Evolutionary conservation across 768 basidiomycete species (phyloP).

Genomic region (Tricholoma bakamatsutake): DNA sequence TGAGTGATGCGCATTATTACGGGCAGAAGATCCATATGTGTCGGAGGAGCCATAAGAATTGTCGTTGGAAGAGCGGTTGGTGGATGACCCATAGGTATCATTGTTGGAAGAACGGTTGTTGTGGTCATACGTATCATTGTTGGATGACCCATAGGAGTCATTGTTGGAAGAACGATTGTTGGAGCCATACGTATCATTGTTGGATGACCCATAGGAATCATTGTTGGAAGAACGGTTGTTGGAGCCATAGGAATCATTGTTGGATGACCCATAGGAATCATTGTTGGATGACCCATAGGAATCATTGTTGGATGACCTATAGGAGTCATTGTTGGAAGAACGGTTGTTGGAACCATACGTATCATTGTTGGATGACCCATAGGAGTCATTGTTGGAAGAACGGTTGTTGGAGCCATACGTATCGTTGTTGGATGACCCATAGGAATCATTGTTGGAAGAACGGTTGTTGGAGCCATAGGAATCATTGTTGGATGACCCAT

Average conservation of each 20-base stretch:
- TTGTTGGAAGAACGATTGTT: conserved; percentile 6
- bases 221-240: conserved; percentile 12
- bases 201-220: conserved; percentile 22
- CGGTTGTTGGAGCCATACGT: conserved; percentile 17
- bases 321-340: conserved; percentile 16
- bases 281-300: conserved; percentile 20
- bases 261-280: no score
- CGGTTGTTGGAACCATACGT: conserved; percentile 11
- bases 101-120: conserved; percentile 18
- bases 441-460: conserved; percentile 19
- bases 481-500: no score
- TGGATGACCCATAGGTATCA: conserved; percentile 14
- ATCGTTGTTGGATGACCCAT: conserved; percentile 18
- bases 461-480: neutral
- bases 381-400: conserved; percentile 15
- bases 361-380: conserved; percentile 15
- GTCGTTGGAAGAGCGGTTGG: conserved; percentile 10
- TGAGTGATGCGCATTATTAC: conserved; percentile 2
- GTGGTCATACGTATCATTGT: conserved; percentile 13
- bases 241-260: conserved; percentile 11
- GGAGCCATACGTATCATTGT: conserved; percentile 19
- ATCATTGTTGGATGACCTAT: conserved; percentile 23
- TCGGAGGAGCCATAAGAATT: conserved; percentile 19
- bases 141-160: conserved; percentile 4
- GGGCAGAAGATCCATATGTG: neutral